phyloP scores from a whole-genome alignment of 495 filamentous ascomycete species.

The Penicillium egyptiacum region DNA sequence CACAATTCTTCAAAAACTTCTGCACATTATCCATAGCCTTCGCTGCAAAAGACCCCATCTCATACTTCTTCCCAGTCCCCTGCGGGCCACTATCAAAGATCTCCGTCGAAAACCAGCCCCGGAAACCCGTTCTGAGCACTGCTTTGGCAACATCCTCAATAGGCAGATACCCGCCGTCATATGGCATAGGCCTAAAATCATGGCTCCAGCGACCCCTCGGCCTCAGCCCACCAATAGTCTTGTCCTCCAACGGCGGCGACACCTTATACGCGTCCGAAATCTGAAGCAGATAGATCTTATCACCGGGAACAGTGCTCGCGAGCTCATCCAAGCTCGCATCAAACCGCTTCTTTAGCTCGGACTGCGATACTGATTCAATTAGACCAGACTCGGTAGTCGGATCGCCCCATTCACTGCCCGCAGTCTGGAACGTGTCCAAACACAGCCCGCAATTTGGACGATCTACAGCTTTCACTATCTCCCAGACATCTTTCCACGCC shows the following conservation, averaged over 20 bases:
- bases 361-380: conserved; percentile 40
- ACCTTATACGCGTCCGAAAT: conserved; percentile 77
- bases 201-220: conserved; percentile 71
- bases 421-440: conserved; percentile 81
- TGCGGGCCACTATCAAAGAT: conserved; percentile 68
- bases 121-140: conserved; percentile 68
- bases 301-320: conserved; percentile 54
- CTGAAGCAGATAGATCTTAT: conserved; percentile 77
- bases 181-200: conserved; percentile 68
- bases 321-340: conserved; percentile 55
- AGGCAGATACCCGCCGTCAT: conserved; percentile 71
- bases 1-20: conserved; percentile 52
- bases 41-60: conserved; percentile 58
- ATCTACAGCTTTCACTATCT: conserved; percentile 61
- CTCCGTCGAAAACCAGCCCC: conserved; percentile 73
- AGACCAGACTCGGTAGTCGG: conserved; percentile 65
- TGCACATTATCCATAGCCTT: conserved; percentile 58
- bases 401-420: conserved; percentile 73
- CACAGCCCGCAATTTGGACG: conserved; percentile 71
- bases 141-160: conserved; percentile 63
- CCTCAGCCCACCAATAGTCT: conserved; percentile 47
- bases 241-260: conserved; percentile 47
- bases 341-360: conserved; percentile 53
- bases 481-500: conserved; percentile 66
- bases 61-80: conserved; percentile 57